These are phyloP conservation scores for Saxispiralis lemnorum DNA, from an alignment of 495 filamentous ascomycete genomes.

Conservation along the genomic window DNA sequence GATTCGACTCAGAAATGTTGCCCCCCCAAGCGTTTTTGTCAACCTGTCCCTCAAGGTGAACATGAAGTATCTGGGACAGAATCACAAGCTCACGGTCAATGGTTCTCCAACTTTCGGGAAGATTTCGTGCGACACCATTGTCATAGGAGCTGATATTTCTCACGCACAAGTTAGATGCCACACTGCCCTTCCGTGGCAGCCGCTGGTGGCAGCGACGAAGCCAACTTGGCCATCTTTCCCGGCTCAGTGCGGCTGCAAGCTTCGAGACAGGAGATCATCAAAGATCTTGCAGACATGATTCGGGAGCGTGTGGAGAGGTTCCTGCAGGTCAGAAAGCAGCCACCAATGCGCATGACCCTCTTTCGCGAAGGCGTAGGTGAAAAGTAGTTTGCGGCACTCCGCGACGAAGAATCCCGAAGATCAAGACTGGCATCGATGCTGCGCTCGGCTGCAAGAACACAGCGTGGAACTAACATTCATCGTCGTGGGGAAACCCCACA, in stretches of 20 bases:
- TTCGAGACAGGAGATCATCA: constrained; percentile 5
- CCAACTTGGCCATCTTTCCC: constrained; percentile 3
- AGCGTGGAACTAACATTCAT: constrained; percentile 8
- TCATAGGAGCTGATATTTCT: constrained; percentile 14
- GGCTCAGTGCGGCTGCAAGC: constrained; percentile 12
- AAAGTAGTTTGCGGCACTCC: constrained; percentile 6
- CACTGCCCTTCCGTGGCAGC: constrained; percentile 9
- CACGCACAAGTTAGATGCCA: background rate
- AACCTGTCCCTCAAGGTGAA: constrained; percentile 2
- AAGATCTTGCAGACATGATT: constrained; percentile 8
- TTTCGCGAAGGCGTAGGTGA: constrained; percentile 16
- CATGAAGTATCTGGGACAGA: background rate
- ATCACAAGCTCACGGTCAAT: background rate
- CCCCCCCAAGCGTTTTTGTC: background rate
- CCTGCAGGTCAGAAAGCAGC: background rate
- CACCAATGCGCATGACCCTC: constrained; percentile 7
- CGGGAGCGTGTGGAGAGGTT: constrained; percentile 7
- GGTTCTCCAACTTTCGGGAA: background rate
- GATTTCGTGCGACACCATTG: constrained; percentile 1
- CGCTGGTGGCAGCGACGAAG: constrained; percentile 9
- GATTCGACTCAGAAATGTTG: no score
- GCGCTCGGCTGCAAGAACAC: background rate
- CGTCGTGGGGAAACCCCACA: constrained; percentile 17
- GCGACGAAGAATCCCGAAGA: constrained; percentile 1
- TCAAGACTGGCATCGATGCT: constrained; percentile 1